These are phyloP conservation scores for Dendrobium huoshanense DNA, from an alignment of 106 monocot genomes.

Conservation along the genomic window DNA sequence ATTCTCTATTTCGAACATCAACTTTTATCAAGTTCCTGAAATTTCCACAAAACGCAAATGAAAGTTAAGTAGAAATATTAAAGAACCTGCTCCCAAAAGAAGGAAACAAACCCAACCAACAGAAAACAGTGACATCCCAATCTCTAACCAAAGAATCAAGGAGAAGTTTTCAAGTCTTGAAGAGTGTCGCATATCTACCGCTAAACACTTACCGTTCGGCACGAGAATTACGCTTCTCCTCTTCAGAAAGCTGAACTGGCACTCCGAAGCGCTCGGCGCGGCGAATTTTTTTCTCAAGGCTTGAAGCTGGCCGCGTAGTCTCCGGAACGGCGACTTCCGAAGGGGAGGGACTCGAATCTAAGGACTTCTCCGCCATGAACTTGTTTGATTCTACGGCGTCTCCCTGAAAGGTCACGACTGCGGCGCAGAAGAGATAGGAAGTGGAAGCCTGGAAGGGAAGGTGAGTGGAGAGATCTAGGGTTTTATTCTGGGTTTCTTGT, in stretches of 20 bases:
- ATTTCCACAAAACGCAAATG: background rate
- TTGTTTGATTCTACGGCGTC: background rate
- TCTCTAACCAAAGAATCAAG: background rate
- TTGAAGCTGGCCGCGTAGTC: constrained; percentile 6
- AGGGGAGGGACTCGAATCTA: background rate
- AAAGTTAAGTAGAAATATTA: background rate
- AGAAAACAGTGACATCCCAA: background rate
- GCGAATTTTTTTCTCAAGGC: constrained; percentile 45
- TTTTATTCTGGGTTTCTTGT: constrained; percentile 4
- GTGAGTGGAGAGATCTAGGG: constrained; percentile 4
- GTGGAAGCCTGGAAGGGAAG: background rate
- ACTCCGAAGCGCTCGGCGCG: constrained; percentile 54
- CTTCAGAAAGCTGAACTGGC: constrained; percentile 42
- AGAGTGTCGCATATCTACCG: background rate
- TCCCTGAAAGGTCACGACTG: background rate
- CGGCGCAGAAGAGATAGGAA: background rate
- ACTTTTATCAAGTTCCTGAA: background rate
- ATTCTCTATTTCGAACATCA: background rate
- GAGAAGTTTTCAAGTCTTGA: background rate
- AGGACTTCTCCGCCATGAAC: constrained; percentile 7
- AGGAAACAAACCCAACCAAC: background rate
- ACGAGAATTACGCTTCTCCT: constrained; percentile 60
- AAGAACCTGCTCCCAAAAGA: background rate
- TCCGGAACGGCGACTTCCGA: background rate
- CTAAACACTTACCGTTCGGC: constrained; percentile 39